phyloP scores from a whole-genome alignment of 2,329 filamentous ascomycete genomes.

The Rhexocercosporidium sp. region DNA sequence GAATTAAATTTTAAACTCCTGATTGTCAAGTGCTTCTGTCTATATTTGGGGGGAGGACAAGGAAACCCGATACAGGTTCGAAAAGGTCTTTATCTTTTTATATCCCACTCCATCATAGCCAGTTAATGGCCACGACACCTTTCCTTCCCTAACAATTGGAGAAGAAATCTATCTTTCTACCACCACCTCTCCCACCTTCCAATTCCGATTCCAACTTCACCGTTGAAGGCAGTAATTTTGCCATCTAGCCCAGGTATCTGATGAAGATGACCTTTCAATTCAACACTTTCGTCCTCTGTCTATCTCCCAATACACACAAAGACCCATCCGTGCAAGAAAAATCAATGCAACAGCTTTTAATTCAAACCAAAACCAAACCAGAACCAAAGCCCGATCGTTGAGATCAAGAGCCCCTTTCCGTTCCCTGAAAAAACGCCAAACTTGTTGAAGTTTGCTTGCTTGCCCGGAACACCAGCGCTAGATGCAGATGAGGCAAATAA shows the following conservation, averaged over 20 bases:
- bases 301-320: too few relatives aligned
- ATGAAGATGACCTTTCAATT: background rate
- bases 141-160: too few relatives aligned
- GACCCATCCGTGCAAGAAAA: background rate
- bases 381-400: constrained; percentile 35
- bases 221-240: background rate
- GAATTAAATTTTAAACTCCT: too few relatives aligned
- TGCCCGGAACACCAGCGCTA: constrained; percentile 40
- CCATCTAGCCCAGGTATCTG: background rate
- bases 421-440: constrained; percentile 36
- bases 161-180: background rate
- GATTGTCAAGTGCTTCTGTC: too few relatives aligned
- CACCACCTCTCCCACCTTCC: background rate
- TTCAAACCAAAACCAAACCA: background rate
- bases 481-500: constrained; percentile 38
- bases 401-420: constrained; percentile 33
- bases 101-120: too few relatives aligned
- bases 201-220: background rate
- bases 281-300: too few relatives aligned
- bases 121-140: too few relatives aligned
- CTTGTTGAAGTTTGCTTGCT: constrained; percentile 42
- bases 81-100: too few relatives aligned
- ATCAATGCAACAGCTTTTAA: background rate
- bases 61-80: too few relatives aligned
- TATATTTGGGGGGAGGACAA: too few relatives aligned